These are phyloP conservation scores for Phytophthora uliginosa DNA, from an alignment of 352 stramenopile species.

Conservation along the genomic window DNA sequence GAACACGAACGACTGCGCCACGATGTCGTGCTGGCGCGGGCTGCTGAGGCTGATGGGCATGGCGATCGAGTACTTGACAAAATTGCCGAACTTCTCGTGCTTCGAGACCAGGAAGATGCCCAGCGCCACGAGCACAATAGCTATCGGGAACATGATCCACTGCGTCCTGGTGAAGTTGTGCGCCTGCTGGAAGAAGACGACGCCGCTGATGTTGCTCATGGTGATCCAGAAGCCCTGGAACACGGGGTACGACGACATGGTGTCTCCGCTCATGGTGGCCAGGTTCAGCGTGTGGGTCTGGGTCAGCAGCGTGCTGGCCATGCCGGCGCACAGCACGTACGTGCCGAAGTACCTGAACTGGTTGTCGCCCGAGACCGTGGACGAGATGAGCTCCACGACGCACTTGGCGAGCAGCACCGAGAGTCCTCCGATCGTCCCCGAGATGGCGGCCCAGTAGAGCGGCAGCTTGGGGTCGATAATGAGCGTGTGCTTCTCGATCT, in stretches of 20 bases:
- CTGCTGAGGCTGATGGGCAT: slow-evolving; percentile 91
- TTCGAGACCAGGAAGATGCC: slow-evolving; percentile 88
- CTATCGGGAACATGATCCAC: slow-evolving; percentile 86
- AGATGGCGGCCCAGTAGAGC: slow-evolving; percentile 90
- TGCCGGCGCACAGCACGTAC: slow-evolving; percentile 81
- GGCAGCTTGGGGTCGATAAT: slow-evolving; percentile 90
- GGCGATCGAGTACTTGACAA: slow-evolving; percentile 90
- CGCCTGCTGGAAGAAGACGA: slow-evolving; percentile 91
- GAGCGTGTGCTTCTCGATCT: slow-evolving; percentile 87
- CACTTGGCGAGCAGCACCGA: slow-evolving; percentile 90
- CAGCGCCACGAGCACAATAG: slow-evolving; percentile 75
- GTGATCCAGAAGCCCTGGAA: slow-evolving; percentile 93
- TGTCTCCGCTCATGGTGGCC: slow-evolving; percentile 88
- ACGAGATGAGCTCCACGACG: slow-evolving; percentile 88
- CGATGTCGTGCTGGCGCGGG: slow-evolving; percentile 87
- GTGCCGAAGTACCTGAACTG: slow-evolving; percentile 90
- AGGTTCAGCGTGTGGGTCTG: slow-evolving; percentile 91
- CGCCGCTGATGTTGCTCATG: slow-evolving; percentile 90
- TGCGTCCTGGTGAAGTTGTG: slow-evolving; percentile 85
- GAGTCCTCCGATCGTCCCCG: slow-evolving; percentile 83
- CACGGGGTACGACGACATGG: slow-evolving; percentile 88
- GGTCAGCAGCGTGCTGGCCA: slow-evolving; percentile 80
- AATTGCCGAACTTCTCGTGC: slow-evolving; percentile 91
- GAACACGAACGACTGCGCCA: slow-evolving; percentile 92
- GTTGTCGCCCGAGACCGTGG: slow-evolving; percentile 83